phyloP scores from a whole-genome alignment of 2,329 filamentous ascomycete species.

The Pezicula carpinea region DNA sequence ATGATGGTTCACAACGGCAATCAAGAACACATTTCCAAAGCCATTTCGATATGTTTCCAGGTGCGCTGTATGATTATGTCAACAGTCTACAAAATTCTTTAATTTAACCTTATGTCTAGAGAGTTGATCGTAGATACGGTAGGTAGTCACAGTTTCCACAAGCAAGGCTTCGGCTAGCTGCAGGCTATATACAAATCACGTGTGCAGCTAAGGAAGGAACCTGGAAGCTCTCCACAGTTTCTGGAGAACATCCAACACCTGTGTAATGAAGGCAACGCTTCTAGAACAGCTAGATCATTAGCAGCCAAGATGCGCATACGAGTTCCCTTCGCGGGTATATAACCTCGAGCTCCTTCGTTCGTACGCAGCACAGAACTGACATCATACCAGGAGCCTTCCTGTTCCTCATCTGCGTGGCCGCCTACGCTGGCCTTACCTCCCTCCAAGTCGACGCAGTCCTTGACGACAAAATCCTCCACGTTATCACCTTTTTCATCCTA shows the following conservation, averaged over 20 bases:
- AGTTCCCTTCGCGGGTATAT: conserved; percentile 79
- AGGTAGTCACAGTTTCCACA: neutral
- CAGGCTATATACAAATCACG: neutral
- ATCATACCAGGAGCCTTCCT: conserved; percentile 56
- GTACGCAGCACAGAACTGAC: conserved; percentile 9
- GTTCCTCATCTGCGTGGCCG: conserved; percentile 68
- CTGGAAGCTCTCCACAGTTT: neutral
- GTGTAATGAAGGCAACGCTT: neutral
- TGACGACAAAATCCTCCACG: conserved; percentile 88
- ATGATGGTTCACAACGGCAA: neutral
- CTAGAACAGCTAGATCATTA: conserved; percentile 1
- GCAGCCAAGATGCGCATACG: conserved; percentile 69
- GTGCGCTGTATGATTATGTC: too few relatives aligned
- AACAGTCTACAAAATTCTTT: neutral
- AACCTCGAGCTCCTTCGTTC: neutral
- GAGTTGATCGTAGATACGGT: neutral
- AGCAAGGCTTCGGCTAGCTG: neutral
- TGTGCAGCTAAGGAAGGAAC: neutral
- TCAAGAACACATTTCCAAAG: neutral
- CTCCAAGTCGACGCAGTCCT: conserved; percentile 52
- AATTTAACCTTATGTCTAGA: neutral
- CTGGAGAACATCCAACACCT: neutral
- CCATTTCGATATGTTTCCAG: neutral
- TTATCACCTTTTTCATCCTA: conserved; percentile 83
- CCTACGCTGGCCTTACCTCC: conserved; percentile 72